Percentiles rank a stretch among this genome's conserved stretches.
These are phyloP conservation scores for Saccharomycopsis crataegensis DNA, from an alignment of 1,139 yeast species.

Conservation along the genomic window DNA sequence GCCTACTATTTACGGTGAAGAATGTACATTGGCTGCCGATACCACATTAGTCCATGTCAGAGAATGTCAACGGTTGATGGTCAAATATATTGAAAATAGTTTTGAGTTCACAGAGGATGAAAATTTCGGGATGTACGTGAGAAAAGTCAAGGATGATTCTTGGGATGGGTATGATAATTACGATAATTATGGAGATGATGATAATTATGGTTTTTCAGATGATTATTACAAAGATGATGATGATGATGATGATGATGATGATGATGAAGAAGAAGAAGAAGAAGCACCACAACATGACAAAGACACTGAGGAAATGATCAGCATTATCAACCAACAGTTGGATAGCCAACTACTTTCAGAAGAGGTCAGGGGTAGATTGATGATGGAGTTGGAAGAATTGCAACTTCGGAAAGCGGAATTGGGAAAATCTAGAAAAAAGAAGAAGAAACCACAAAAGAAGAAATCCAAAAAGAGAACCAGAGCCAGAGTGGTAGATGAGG, in stretches of 20 bases:
- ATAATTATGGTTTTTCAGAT: constrained; percentile 20
- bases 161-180: constrained; percentile 11
- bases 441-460: background rate
- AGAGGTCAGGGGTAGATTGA: no score
- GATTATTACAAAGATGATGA: constrained; percentile 18
- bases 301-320: background rate
- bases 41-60: constrained; percentile 22
- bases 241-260: constrained; percentile 14
- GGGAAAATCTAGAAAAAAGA: constrained; percentile 8
- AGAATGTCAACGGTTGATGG: constrained; percentile 24
- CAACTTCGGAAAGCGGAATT: constrained; percentile 12
- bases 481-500: constrained; percentile 20
- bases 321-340: no score
- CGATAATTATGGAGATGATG: constrained; percentile 19
- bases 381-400: no score
- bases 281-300: constrained; percentile 17
- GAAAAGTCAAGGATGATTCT: constrained; percentile 10
- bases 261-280: constrained; percentile 20
- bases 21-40: constrained; percentile 20
- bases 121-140: constrained; percentile 27
- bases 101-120: constrained; percentile 38
- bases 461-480: constrained; percentile 15
- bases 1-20: constrained; percentile 21
- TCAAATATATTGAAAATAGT: constrained; percentile 29
- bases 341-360: no score